A percentile compares a stretch with the other conserved stretches of the same genome.
Conservation (phyloP, 371 early-diverging fungal genomes). For the Mucor velutinosus region DNA sequence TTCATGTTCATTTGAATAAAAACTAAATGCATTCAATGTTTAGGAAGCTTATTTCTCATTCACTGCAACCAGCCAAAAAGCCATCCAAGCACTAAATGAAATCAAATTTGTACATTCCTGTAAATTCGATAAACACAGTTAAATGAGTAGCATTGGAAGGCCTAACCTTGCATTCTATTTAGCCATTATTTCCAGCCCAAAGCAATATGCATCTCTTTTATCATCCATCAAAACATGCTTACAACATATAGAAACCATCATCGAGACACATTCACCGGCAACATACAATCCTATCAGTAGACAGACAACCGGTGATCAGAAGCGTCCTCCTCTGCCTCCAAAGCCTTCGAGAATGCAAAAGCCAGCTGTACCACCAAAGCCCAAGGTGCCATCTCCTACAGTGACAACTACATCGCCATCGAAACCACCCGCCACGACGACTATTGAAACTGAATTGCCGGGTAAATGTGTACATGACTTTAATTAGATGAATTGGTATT, state of each 20-base stretch:
- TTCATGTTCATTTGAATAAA: background rate
- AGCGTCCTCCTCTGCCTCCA: slow-evolving; percentile 41
- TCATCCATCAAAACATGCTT: slow-evolving; percentile 43
- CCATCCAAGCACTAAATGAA: slow-evolving; percentile 37
- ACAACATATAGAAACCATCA: slow-evolving; percentile 42
- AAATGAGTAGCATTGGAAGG: background rate
- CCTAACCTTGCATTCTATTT: slow-evolving; percentile 1
- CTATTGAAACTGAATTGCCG: slow-evolving; percentile 23
- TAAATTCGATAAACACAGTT: slow-evolving; percentile 14
- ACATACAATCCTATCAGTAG: slow-evolving; percentile 8
- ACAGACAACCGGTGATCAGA: slow-evolving; percentile 22
- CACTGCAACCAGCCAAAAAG: slow-evolving; percentile 30
- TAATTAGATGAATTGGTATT: background rate
- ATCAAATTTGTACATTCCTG: slow-evolving; percentile 54
- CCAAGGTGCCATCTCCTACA: slow-evolving; percentile 18
- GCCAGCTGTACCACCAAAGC: slow-evolving; percentile 44
- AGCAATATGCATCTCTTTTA: slow-evolving; percentile 36
- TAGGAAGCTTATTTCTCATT: slow-evolving; percentile 53
- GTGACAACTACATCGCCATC: slow-evolving; percentile 16
- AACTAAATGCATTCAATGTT: background rate
- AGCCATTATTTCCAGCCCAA: slow-evolving; percentile 52
- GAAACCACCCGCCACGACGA: background rate
- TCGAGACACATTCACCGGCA: slow-evolving; percentile 36
- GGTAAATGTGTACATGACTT: slow-evolving; percentile 6
- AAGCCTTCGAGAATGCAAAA: slow-evolving; percentile 44